phyloP scores from a whole-genome alignment of 1,139 yeast genomes.

The Protomyces gravidus region DNA sequence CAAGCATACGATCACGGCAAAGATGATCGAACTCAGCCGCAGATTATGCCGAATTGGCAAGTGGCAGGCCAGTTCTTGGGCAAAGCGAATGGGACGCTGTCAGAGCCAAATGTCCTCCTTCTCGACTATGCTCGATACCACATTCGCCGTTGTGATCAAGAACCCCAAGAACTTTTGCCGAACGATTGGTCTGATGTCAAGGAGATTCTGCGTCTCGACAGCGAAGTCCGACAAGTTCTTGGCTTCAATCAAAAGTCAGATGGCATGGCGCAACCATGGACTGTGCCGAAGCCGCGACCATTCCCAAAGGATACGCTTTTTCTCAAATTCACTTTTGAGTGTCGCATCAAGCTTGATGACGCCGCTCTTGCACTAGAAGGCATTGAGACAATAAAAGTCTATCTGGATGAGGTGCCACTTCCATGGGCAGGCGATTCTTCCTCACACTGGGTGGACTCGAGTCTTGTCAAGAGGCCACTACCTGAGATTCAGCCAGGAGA shows the following conservation, averaged over 20 bases:
- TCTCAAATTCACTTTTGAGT: constrained; percentile 2
- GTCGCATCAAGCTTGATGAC: neutral
- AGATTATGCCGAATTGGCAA: constrained; percentile 13
- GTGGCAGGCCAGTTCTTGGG: neutral
- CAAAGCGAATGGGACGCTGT: neutral
- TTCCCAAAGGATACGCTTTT: constrained; percentile 8
- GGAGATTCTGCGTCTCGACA: constrained; percentile 14
- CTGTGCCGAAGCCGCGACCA: constrained; percentile 18
- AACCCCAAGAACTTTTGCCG: neutral
- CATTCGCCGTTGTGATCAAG: neutral
- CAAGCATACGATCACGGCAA: neutral
- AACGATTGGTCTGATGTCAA: constrained; percentile 11
- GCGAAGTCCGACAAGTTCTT: constrained; percentile 9
- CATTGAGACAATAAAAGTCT: constrained; percentile 3
- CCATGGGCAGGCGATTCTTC: neutral
- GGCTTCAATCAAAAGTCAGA: constrained; percentile 14
- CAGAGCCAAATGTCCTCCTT: constrained; percentile 12
- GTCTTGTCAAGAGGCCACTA: constrained; percentile 4
- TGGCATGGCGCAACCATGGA: constrained; percentile 27
- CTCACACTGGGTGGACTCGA: constrained; percentile 12
- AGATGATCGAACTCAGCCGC: neutral
- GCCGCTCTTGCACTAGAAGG: constrained; percentile 14
- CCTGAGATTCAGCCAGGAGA: constrained; percentile 11
- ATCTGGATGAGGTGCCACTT: constrained; percentile 3
- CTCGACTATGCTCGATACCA: constrained; percentile 21